Conservation (phyloP, 148 eudicot species). For the Vaccinium macrocarpon region DNA sequence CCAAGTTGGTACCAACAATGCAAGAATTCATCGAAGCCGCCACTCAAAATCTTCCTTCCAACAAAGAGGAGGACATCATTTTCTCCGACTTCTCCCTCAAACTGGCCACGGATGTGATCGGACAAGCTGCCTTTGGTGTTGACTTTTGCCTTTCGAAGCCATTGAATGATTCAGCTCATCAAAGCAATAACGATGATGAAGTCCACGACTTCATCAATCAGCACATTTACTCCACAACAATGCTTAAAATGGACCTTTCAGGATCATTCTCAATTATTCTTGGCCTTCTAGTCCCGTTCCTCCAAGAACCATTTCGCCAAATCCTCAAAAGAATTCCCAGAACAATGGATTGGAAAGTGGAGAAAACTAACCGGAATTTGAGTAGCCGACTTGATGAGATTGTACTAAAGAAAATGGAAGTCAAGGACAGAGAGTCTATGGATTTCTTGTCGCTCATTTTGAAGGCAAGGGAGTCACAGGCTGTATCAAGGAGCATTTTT, state of each 20-base stretch:
- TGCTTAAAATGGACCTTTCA: constrained; percentile 87
- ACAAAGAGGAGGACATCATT: constrained; percentile 32
- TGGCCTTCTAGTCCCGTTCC: constrained; percentile 71
- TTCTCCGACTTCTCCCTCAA: constrained; percentile 74
- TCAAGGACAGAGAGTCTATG: constrained; percentile 44
- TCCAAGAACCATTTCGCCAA: constrained; percentile 76
- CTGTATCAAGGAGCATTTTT: constrained; percentile 44
- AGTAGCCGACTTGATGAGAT: constrained; percentile 55
- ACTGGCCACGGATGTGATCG: constrained; percentile 79
- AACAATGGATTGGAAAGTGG: constrained; percentile 79
- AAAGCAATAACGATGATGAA: constrained; percentile 22
- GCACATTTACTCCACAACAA: constrained; percentile 82
- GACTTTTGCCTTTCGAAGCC: constrained; percentile 74
- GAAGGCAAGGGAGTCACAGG: constrained; percentile 57
- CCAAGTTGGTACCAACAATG: constrained; percentile 75
- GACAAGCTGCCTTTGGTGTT: constrained; percentile 87
- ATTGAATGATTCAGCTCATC: constrained; percentile 16
- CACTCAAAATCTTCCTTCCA: constrained; percentile 35
- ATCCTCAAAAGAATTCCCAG: constrained; percentile 72
- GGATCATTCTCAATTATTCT: constrained; percentile 78
- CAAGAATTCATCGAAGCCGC: constrained; percentile 66
- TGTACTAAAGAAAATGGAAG: constrained; percentile 43
- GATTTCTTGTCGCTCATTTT: constrained; percentile 80
- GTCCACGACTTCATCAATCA: constrained; percentile 65
- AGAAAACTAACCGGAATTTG: constrained; percentile 50